Percentiles rank a stretch among this genome's conserved stretches.
phyloP scores from a whole-genome alignment of 164 flowering plant genomes.

The Euptelea pleiosperma region DNA sequence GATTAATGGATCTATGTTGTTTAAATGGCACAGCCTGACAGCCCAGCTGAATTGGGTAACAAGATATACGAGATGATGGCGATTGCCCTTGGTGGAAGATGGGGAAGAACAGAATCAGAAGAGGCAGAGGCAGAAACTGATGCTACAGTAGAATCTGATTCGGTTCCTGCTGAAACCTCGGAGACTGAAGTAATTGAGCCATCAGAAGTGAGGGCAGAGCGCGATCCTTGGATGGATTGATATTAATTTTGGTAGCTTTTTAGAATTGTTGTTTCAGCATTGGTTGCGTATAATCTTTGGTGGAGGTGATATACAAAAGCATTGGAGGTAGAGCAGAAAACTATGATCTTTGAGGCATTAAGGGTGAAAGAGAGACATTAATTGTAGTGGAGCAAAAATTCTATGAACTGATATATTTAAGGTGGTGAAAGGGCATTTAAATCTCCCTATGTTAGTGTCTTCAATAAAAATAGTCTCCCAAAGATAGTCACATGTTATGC shows the following conservation, averaged over 20 bases:
- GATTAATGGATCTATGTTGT: background rate
- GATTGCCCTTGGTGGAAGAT: conserved; percentile 87
- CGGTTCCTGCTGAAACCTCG: conserved; percentile 18
- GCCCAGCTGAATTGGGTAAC: conserved; percentile 90
- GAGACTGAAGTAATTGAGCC: conserved; percentile 72
- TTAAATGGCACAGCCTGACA: conserved; percentile 66
- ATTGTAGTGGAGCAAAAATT: too few species aligned
- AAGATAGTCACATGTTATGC: too few species aligned
- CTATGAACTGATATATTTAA: too few species aligned
- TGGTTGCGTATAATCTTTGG: too few species aligned
- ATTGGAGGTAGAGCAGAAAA: too few species aligned
- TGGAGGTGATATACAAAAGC: too few species aligned
- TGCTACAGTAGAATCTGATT: conserved; percentile 23
- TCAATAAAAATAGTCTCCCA: too few species aligned
- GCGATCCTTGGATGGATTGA: conserved; percentile 66
- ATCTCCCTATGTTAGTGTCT: too few species aligned
- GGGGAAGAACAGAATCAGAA: conserved; percentile 74
- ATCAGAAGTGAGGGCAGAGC: conserved; percentile 73
- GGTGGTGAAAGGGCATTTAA: too few species aligned
- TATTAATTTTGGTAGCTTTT: conserved; percentile 6
- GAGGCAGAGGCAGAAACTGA: conserved; percentile 28
- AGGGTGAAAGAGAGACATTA: too few species aligned
- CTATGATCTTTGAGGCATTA: too few species aligned
- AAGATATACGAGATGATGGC: conserved; percentile 98
- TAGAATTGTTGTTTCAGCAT: background rate